Percentiles rank a stretch among this genome's conserved stretches.
Evolutionary conservation across 2,329 filamentous ascomycete species (phyloP).

Genomic region (Fusarium paranaense): DNA sequence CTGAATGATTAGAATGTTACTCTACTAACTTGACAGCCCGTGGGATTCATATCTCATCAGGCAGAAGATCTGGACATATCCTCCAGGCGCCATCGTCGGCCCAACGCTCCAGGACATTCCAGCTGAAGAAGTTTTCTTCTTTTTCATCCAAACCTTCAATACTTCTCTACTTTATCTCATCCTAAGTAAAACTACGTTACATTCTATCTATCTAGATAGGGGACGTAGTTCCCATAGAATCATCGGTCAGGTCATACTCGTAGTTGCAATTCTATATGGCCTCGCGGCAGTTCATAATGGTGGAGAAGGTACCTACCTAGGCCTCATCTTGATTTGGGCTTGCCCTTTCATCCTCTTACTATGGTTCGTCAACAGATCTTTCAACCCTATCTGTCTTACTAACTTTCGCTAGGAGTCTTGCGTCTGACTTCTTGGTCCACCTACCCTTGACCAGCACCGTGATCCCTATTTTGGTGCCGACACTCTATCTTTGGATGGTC

Average conservation of each 20-base stretch:
- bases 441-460: conserved; percentile 69
- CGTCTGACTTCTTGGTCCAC: conserved; percentile 71
- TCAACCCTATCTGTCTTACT: not conserved
- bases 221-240: conserved; percentile 47
- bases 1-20: accelerated
- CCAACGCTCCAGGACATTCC: conserved; percentile 73
- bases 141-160: conserved; percentile 80
- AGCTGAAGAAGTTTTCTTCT: conserved; percentile 81
- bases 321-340: conserved; percentile 77
- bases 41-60: conserved; percentile 83
- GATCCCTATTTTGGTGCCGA: conserved; percentile 71
- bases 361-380: conserved; percentile 19
- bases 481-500: conserved; percentile 77
- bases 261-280: conserved; percentile 57
- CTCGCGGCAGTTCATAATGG: conserved; percentile 56
- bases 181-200: conserved; percentile 72
- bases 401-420: conserved; percentile 66
- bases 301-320: conserved; percentile 72
- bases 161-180: conserved; percentile 76
- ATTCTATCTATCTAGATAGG: conserved; percentile 55
- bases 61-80: conserved; percentile 77
- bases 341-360: conserved; percentile 70
- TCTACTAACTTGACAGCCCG: conserved; percentile 52
- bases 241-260: conserved; percentile 63
- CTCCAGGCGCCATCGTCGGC: conserved; percentile 72